phyloP scores from a whole-genome alignment of 805 yeast species.

The Suhomyces pyralidae region DNA sequence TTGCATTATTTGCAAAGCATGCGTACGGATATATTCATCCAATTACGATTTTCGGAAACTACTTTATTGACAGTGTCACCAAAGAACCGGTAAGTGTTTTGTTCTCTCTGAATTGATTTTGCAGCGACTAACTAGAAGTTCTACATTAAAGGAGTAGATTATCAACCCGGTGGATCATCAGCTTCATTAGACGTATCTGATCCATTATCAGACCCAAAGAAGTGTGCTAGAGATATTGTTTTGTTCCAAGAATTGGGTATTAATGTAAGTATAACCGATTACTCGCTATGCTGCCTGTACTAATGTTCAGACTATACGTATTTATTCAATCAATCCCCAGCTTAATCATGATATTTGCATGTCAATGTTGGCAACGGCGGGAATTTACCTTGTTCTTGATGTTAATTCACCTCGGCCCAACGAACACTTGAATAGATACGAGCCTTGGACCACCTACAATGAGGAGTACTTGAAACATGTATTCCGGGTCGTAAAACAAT shows the following conservation, averaged over 20 bases:
- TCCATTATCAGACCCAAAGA: conserved; percentile 69
- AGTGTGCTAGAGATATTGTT: conserved; percentile 78
- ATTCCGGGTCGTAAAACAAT: conserved; percentile 75
- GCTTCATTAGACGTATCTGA: conserved; percentile 57
- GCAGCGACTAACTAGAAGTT: conserved; percentile 43
- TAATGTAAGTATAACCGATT: conserved; percentile 41
- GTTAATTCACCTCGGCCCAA: conserved; percentile 81
- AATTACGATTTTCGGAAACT: conserved; percentile 62
- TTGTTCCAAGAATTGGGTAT: conserved; percentile 82
- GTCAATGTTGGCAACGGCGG: conserved; percentile 87
- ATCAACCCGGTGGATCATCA: conserved; percentile 94
- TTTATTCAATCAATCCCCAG: conserved; percentile 81
- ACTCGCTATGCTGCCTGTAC: conserved; percentile 4
- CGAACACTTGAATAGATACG: conserved; percentile 83
- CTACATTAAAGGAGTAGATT: conserved; percentile 83
- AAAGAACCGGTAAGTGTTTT: conserved; percentile 57
- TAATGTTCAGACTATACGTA: conserved; percentile 60
- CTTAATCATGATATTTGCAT: conserved; percentile 85
- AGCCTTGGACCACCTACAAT: conserved; percentile 89
- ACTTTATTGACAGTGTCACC: conserved; percentile 73
- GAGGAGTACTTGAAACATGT: conserved; percentile 68
- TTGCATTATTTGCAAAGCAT: background rate
- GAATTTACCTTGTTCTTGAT: conserved; percentile 86
- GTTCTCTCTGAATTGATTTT: background rate
- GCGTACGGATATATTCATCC: conserved; percentile 48